Base-by-base conservation (phyloP, 23 red algal genomes). In the Gracilaria vermiculophylla region DNA sequence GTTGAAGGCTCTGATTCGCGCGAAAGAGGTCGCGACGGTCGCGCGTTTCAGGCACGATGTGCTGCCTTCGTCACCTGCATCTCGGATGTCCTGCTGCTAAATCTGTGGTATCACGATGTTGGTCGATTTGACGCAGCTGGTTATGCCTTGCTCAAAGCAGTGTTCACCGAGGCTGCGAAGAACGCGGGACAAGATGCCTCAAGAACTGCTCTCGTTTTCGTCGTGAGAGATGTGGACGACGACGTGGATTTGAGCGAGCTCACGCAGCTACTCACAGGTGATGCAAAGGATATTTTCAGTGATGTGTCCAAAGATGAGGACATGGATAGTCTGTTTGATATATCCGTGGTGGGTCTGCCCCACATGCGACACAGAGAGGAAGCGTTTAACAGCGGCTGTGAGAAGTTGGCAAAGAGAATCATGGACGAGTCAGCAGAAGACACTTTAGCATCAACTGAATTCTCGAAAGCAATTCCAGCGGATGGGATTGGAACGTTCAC, bases 41-140 rank as follows among this genome's bases (percentile, higher is more conserved):
- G 82, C 34, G 94, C 88, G 14, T 94, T 98, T 71, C 82, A 86
- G 54, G 73, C 77, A 5, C 85, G 91, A 2, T 84, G 81, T 36
- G 91, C 92, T 40, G 62, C 75, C 17, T 95, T 95, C 56, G 92
- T 86, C 1, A 83, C 82, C 10, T 62, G 81, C 37, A 81, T 99
- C 33, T 77, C 97, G 6, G 93, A 99, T 56, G 97, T 99, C 12
- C 50, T 95, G 5, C 14, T 99, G 13, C 27, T 95, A 31, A 99
- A 99, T 60, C 31, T 99, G 25, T 95, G 93, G 92, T 94, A 91
- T 61, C 92, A 95, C 58, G 97, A 99, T 53, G 77, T 99, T 1
- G 92, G 92, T 32, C 85, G 97, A 45, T 85, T 86, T 69, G 94
- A 99, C 40, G 74, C 97, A 2, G 74, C 57, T 2, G 53, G 90